Evolutionary conservation across 345 rosid species (phyloP), one percentile per base, ranked within the genome.

Genomic region (Salix suchowensis): DNA sequence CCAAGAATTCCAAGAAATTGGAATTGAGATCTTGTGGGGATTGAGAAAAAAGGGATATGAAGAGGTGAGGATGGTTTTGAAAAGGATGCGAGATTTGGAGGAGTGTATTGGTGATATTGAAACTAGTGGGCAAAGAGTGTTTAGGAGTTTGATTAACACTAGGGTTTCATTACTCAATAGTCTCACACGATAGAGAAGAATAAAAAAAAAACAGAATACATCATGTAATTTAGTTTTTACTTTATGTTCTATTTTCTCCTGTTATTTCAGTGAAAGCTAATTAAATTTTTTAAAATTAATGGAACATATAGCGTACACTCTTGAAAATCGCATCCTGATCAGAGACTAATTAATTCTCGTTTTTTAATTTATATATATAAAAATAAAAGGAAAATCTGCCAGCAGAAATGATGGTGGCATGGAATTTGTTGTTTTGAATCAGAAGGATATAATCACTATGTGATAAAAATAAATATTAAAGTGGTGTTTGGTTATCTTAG

Each of bases 141-240:
- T 87, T 30, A 84, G 94, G 82, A 86, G 91, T 50, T 78, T 90
- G 84, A 82, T 90, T 68, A 82, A 68, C 74, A 80, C 86, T 21
- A 86, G 90, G 82, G 94, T 87, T 83, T 86, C 90, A 13, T 74
- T 90, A 44, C 91, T 90, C 60, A 88, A 90, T 46, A 71, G 68
- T 77, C 86, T 88, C 72, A 83, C 90, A n/a, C 78, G 28, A 16
- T 1, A 8, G 46, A 40, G 50, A 34, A 34, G 37, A 34, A 34
- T 34, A 30, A 32, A 32, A 32, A 4, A 34, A 4, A 9, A 58
- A 55, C 12, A 30, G 65, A 15, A 18, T 15, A 71, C 11, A 44
- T 68, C 23, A 30, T 21, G 42, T 23, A 39, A 74, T 58, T 65
- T 42, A 10, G 3, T 46, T 42, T 61, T 16, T 34, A 0, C n/a